Base-by-base conservation (phyloP, 768 basidiomycete genomes). In the Lactarius akahatsu region DNA sequence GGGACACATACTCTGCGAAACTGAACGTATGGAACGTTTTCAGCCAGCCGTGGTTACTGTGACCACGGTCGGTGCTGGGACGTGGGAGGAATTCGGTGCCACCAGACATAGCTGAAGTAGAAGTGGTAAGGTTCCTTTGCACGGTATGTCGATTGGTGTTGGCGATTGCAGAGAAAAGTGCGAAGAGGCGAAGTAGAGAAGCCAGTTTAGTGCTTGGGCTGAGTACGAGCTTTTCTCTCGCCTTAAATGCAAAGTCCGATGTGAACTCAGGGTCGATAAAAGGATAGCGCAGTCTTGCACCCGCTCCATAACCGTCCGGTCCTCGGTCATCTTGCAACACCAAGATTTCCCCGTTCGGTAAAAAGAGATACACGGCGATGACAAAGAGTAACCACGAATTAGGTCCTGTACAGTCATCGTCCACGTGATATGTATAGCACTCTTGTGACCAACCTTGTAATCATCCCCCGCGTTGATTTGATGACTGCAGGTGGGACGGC, bases 21-120 rank as follows among this genome's bases (percentile, higher is more conserved):
- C 88, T 84, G 75, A 94, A 95, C 0, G 92, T 90, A 71, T 94
- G 79, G 76, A 82, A 82, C 23, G 82, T 80, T 75, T 84, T 85
- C 40, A 86, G 77, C 84, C 85, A 86, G 23, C 82, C 83, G 62
- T 85, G 83, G 69, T 85, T 75, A 7, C 81, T 82, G n/a, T 80
- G 72, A 11, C 82, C 83, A 47, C 82, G 76, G 13, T 77, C 77
- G 34, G 76, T 65, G 50, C 80, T 82, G 28, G 74, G 77, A 43
- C 83, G 77, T 30, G 71, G 71, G 23, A 73, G 65, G 56, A 79
- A 65, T 64, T 76, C 73, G 59, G 77, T 62, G 15, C 32, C 18
- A 28, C n/a, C 50, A 28, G 62, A 50, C 60, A 61, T 61, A 26
- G 23, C n/a, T 20, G 36, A 58, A 16, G n/a, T 58, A 26, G 57